Evolutionary conservation across 2,329 filamentous ascomycete species (phyloP), one percentile per base, ranked within the genome.

Genomic region (Sodiomyces alkalinus): DNA sequence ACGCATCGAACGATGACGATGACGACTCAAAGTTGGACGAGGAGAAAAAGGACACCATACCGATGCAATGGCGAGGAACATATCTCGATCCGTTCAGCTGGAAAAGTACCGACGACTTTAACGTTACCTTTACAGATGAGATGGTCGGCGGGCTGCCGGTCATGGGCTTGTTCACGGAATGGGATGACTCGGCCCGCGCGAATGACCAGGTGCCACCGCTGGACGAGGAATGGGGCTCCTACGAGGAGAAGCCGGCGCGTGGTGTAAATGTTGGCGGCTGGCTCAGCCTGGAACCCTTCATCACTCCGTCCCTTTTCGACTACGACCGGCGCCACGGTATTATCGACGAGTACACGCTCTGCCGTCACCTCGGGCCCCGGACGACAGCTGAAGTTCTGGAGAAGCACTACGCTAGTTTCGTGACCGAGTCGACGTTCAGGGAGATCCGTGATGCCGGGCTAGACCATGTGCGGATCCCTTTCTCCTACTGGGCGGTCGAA

Each of bases 401-500:
- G 49, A 66, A 80, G 34, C 90, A 98, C 52, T 98, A 98, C 53
- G 76, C 86, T 2, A 72, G 71, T 1, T 98, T 93, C 45, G 74
- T 96, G 23, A 86, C 71, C 0, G 82, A 92, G 47, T 60, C 78
- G 33, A 85, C 81, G 3, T 93, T 96, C 49, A 63, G 64, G 31
- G 79, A 87, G 22, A 94, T 98, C 34, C 73, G 74, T 27, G 75
- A 72, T 21, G 90, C 90, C 2, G 90, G 90, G 0, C 70, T 98
- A 25, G 90, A 98, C 47, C 90, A 98, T 48, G 80, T 98, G n/a
- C 79, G 90, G 30, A 94, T 98, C 30, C 85, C 81, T 0, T 96
- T 78, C 49, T 82, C 79, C 7, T 98, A 98, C 60, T 98, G 90
- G 90, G 83, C 86, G 0, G 75, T 96, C 2, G 71, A 74, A 33